Evolutionary conservation across 345 rosid genomes (phyloP).

Genomic region (Leavenworthia alabamica): DNA sequence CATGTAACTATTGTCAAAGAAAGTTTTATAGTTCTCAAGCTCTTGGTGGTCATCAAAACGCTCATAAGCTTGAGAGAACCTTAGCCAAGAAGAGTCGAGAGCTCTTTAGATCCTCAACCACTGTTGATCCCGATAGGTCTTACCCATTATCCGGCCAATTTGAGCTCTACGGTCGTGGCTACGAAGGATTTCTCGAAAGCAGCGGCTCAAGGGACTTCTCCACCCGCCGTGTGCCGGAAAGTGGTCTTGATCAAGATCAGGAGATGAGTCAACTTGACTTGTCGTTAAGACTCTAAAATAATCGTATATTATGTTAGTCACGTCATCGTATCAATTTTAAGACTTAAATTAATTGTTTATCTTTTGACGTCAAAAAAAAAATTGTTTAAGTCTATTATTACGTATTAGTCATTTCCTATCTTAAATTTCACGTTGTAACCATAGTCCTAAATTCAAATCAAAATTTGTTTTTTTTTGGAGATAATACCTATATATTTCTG

Average conservation of each 20-base stretch:
- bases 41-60: slow-evolving; percentile 99
- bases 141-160: slow-evolving; percentile 28
- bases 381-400: not conserved
- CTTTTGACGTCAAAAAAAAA: no score
- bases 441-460: slow-evolving; percentile 17
- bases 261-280: slow-evolving; percentile 69
- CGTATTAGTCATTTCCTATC: not conserved
- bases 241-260: slow-evolving; percentile 51
- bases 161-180: slow-evolving; percentile 39
- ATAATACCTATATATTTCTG: not conserved
- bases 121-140: slow-evolving; percentile 18
- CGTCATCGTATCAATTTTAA: slow-evolving; percentile 16
- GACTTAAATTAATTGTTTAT: not conserved
- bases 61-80: slow-evolving; percentile 89
- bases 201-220: slow-evolving; percentile 37
- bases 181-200: slow-evolving; percentile 33
- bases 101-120: slow-evolving; percentile 22
- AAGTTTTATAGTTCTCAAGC: slow-evolving; percentile 97
- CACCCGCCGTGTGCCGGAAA: slow-evolving; percentile 34
- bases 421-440: slow-evolving; percentile 15
- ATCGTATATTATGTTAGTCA: slow-evolving; percentile 13
- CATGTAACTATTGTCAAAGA: slow-evolving; percentile 90
- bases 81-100: slow-evolving; percentile 83
- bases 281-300: slow-evolving; percentile 62
- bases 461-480: slow-evolving; percentile 5